Evolutionary conservation across 139 green algal species (phyloP), one percentile per base, ranked within the genome.

Genomic region (Nannochloris sp.): DNA sequence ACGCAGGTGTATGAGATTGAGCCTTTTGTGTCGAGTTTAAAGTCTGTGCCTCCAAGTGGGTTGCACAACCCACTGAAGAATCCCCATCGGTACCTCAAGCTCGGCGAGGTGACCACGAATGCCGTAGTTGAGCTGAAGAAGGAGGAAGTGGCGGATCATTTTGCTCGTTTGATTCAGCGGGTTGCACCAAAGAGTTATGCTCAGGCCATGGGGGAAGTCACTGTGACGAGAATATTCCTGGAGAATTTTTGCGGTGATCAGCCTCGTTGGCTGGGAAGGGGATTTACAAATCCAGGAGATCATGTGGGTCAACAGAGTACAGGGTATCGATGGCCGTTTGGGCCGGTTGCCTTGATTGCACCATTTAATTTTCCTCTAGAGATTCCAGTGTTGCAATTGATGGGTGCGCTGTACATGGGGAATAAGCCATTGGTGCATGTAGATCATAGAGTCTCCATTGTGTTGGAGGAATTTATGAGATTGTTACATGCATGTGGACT

Each of bases 341-440:
- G 89, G 18, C 78, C 84, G 10, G 92, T 97, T 27, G 81, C 77
- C 0, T 60, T 97, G 19, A 93, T 98, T 79, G 92, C 92, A 2
- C 92, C 92, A 44, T 98, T 98, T 85, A 98, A 98, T 81, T 98
- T 98, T 71, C 92, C 92, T 2, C 78, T 98, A 44, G 92, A 98
- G 73, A 98, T 98, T 70, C 92, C 92, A 0, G 88, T 81, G 27
- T 87, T 98, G 37, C 91, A 98, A 79, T 64, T 96, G n/a, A 96
- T 97, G 87, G 92, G 92, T 11, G 89, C 92, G 16, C 85, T 98
- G 15, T 97, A 89, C 83, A 98, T 98, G 92, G 92, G 92, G 61
- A 98, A 98, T 79, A 94, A 93, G 76, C 87, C 88, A 24, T 72
- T 97, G 74, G 68, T 97, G 57, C 88, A 96, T 57, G 82, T 90